Evolutionary conservation across 1,284 basidiomycete species (phyloP), one percentile per base, ranked within the genome.

Genomic region (Golubevia sp.): DNA sequence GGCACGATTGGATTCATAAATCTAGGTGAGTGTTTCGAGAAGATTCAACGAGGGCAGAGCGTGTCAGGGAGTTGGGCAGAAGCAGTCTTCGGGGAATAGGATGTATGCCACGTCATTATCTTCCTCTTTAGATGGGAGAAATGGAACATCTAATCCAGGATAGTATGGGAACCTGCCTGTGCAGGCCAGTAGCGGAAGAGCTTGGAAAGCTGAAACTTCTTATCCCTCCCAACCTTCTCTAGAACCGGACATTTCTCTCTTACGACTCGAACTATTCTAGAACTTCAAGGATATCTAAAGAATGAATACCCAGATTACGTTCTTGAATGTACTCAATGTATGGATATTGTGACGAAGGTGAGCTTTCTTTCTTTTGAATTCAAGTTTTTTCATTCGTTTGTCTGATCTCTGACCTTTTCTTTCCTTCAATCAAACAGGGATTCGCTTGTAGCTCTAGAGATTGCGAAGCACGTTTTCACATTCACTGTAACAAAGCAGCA

Each of bases 1-100:
- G 91, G 23, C 90, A 89, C 70, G 90, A 91, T 24, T 92, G 92
- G 92, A 83, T 93, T 1, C 68, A 88, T 44, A 90, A 89, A 83
- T 92, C 90, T 88, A 88, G 87, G 92, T 91, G 75, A 73, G 90
- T 86, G 2, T 24, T 20, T 18, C 18, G 21, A 18, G 27, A 25
- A 23, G n/a, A n/a, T n/a, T n/a, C n/a, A n/a, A n/a, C n/a, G n/a
- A n/a, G n/a, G n/a, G n/a, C n/a, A n/a, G n/a, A n/a, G n/a, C n/a
- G n/a, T n/a, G n/a, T n/a, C n/a, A n/a, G n/a, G n/a, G n/a, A n/a
- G n/a, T n/a, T n/a, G n/a, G n/a, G n/a, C n/a, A n/a, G n/a, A n/a
- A n/a, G n/a, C n/a, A n/a, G n/a, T n/a, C n/a, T n/a, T n/a, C n/a
- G n/a, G n/a, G n/a, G n/a, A n/a, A n/a, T n/a, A n/a, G n/a, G n/a